phyloP scores from a whole-genome alignment of 2,329 filamentous ascomycete genomes.

The Diaporthe eres region DNA sequence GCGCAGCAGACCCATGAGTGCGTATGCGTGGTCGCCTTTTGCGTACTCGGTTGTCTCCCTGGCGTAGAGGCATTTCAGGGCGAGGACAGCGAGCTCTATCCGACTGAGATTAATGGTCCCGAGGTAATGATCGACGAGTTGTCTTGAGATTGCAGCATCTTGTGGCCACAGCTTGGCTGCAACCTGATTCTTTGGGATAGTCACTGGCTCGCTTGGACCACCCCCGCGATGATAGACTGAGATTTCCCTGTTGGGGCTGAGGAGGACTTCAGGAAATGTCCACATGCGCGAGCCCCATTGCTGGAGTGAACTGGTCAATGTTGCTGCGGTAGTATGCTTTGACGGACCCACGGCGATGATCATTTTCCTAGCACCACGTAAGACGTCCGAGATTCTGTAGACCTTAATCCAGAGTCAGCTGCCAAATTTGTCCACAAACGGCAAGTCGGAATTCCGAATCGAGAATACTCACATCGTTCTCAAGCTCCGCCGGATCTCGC shows the following conservation, averaged over 20 bases:
- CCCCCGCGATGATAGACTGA: slow-evolving; percentile 48
- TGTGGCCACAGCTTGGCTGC: slow-evolving; percentile 45
- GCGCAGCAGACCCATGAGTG: slow-evolving; percentile 54
- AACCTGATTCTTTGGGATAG: neutral
- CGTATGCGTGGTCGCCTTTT: slow-evolving; percentile 53
- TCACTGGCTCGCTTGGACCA: neutral
- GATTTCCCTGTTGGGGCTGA: slow-evolving; percentile 44
- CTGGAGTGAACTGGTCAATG: slow-evolving; percentile 35
- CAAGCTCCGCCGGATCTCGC: neutral
- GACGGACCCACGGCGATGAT: slow-evolving; percentile 42
- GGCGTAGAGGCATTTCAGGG: slow-evolving; percentile 50
- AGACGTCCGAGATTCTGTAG: slow-evolving; percentile 46
- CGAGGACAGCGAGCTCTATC: slow-evolving; percentile 51
- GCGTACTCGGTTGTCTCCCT: slow-evolving; percentile 46
- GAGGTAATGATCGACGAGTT: slow-evolving; percentile 53
- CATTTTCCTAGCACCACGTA: slow-evolving; percentile 44
- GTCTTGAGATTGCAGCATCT: slow-evolving; percentile 48
- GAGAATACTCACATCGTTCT: neutral
- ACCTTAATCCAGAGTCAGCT: neutral
- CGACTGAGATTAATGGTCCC: slow-evolving; percentile 51
- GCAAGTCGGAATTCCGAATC: no score
- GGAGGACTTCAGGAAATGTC: slow-evolving; percentile 50
- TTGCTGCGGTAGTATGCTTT: neutral
- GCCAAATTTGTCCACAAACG: no score
- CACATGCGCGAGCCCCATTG: slow-evolving; percentile 50